These are phyloP conservation scores for Cenchrus americanus DNA, from an alignment of 176 grass and related monocot species.

Conservation along the genomic window DNA sequence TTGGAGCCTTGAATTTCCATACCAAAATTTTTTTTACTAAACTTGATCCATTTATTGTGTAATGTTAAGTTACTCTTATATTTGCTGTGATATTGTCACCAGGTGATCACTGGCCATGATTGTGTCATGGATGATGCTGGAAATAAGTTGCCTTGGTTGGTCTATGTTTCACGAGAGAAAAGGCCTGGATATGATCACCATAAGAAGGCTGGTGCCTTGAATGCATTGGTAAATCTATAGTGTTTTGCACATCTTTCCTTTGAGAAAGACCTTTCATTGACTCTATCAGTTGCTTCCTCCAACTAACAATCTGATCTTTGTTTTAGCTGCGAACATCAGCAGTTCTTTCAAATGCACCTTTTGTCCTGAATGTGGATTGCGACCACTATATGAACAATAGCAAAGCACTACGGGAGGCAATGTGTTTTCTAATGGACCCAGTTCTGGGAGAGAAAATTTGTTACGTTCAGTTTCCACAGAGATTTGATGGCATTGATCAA, in stretches of 20 bases:
- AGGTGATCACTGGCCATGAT: conserved; percentile 40
- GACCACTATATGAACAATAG: conserved; percentile 45
- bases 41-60: background rate
- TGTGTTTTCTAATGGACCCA: conserved; percentile 44
- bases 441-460: conserved; percentile 35
- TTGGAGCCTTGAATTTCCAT: background rate
- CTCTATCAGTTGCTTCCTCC: background rate
- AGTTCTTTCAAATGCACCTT: conserved; percentile 41
- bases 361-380: conserved; percentile 42
- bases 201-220: conserved; percentile 40
- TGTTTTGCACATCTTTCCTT: background rate
- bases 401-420: conserved; percentile 41
- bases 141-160: conserved; percentile 40
- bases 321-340: conserved; percentile 32
- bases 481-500: conserved; percentile 45
- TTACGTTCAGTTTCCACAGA: conserved; percentile 44
- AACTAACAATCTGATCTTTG: conserved; percentile 18
- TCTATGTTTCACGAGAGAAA: conserved; percentile 46
- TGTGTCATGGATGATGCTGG: conserved; percentile 42
- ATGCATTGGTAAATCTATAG: conserved; percentile 35
- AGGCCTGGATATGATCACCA: conserved; percentile 37
- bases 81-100: conserved; percentile 11
- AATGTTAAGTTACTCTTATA: background rate
- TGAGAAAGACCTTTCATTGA: background rate
- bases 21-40: background rate